These are phyloP conservation scores for Flaveria trinervia DNA, from an alignment of 129 eudicot genomes.

Conservation along the genomic window DNA sequence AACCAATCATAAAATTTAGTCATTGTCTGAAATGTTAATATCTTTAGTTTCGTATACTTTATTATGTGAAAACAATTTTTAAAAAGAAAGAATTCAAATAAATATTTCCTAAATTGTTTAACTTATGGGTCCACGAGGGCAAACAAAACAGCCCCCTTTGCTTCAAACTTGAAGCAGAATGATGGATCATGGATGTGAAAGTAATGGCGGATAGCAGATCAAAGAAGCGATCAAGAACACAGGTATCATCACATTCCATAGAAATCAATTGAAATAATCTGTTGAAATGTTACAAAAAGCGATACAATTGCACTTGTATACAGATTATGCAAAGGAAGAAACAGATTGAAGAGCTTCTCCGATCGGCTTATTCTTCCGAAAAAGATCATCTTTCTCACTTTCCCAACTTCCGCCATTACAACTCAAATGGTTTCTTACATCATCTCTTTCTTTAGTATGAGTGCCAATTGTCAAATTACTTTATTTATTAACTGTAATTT, in stretches of 20 bases:
- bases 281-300: background rate
- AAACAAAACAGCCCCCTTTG: no score
- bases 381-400: conserved; percentile 53
- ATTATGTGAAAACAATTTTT: no score
- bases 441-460: background rate
- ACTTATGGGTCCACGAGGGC: no score
- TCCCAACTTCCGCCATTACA: conserved; percentile 49
- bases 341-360: conserved; percentile 46
- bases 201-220: conserved; percentile 11
- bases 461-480: background rate
- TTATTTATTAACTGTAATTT: no score
- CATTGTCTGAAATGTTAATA: no score
- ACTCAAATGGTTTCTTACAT: conserved; percentile 39
- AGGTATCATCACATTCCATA: conserved; percentile 18
- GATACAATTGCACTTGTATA: conserved; percentile 11
- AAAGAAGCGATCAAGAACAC: conserved; percentile 29
- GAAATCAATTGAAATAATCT: background rate
- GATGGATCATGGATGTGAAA: background rate
- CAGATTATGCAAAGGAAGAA: conserved; percentile 75
- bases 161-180: no score
- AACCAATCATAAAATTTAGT: no score
- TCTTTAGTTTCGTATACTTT: no score
- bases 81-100: no score
- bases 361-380: conserved; percentile 53
- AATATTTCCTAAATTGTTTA: no score